phyloP scores from a whole-genome alignment of 495 filamentous ascomycete species.

The Aspergillus bridgeri region DNA sequence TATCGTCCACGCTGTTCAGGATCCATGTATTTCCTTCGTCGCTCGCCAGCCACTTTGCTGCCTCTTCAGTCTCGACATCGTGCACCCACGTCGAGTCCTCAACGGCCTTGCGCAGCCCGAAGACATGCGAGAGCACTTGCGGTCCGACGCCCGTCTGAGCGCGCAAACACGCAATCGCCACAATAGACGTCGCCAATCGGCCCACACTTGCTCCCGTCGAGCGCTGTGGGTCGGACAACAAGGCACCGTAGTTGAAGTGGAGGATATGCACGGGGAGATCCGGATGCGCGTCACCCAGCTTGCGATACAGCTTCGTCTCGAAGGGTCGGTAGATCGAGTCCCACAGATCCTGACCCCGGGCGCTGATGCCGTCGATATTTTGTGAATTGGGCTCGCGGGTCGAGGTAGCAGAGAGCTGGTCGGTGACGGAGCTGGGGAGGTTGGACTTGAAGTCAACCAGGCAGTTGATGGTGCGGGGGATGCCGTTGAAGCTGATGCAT shows the following conservation, averaged over 20 bases:
- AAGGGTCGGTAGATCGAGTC: slow-evolving; percentile 69
- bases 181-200: slow-evolving; percentile 60
- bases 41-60: slow-evolving; percentile 60
- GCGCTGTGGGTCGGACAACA: slow-evolving; percentile 67
- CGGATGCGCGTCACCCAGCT: slow-evolving; percentile 66
- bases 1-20: slow-evolving; percentile 62
- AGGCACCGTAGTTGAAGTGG: slow-evolving; percentile 62
- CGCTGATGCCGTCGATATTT: slow-evolving; percentile 50
- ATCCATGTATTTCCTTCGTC: slow-evolving; percentile 75
- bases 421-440: slow-evolving; percentile 47
- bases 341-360: slow-evolving; percentile 63
- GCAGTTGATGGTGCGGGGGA: slow-evolving; percentile 76
- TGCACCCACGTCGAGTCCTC: slow-evolving; percentile 59
- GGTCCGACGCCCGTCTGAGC: slow-evolving; percentile 76
- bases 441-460: slow-evolving; percentile 61
- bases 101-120: slow-evolving; percentile 67
- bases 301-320: slow-evolving; percentile 61
- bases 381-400: slow-evolving; percentile 43
- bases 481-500: slow-evolving; percentile 81
- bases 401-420: slow-evolving; percentile 43
- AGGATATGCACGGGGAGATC: slow-evolving; percentile 77
- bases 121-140: slow-evolving; percentile 73
- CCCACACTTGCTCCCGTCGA: slow-evolving; percentile 51
- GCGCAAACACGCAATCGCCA: slow-evolving; percentile 66
- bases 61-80: slow-evolving; percentile 52